A percentile compares a stretch with the other conserved stretches of the same genome.
Conservation (phyloP, 192 early-diverging fungal species). For the Coemansia reversa region DNA sequence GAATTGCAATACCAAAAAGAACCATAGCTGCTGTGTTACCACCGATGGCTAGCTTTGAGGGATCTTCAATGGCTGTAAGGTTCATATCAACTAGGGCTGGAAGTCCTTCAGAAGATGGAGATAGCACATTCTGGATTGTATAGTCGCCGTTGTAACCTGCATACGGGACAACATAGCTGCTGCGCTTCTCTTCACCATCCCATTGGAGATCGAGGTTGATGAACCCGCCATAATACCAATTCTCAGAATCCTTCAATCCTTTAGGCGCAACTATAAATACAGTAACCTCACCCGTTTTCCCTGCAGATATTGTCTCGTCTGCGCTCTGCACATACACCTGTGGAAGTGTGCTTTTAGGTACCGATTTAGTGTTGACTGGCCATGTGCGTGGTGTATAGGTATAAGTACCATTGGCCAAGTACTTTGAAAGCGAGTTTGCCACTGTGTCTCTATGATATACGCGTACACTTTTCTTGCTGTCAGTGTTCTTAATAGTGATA, state of each 20-base stretch:
- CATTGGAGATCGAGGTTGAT: constrained; percentile 33
- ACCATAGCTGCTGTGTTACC: neutral
- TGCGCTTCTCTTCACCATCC: constrained; percentile 9
- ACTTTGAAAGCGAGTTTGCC: constrained; percentile 45
- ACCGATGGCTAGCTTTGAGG: constrained; percentile 15
- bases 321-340: constrained; percentile 10
- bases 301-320: constrained; percentile 21
- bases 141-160: constrained; percentile 52
- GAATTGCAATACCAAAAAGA: constrained; percentile 22
- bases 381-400: constrained; percentile 18
- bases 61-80: constrained; percentile 7
- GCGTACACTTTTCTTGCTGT: constrained; percentile 16
- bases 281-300: constrained; percentile 14
- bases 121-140: constrained; percentile 19
- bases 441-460: constrained; percentile 9
- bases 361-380: constrained; percentile 10
- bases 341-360: constrained; percentile 10
- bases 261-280: constrained; percentile 35
- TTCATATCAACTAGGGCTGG: constrained; percentile 19
- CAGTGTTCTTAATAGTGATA: constrained; percentile 31
- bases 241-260: constrained; percentile 32
- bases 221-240: constrained; percentile 54
- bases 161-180: constrained; percentile 39
- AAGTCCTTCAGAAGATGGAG: constrained; percentile 12
- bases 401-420: constrained; percentile 20